Base-by-base conservation (phyloP, 1,139 yeast genomes). In the Pneumocystis jirovecii region DNA sequence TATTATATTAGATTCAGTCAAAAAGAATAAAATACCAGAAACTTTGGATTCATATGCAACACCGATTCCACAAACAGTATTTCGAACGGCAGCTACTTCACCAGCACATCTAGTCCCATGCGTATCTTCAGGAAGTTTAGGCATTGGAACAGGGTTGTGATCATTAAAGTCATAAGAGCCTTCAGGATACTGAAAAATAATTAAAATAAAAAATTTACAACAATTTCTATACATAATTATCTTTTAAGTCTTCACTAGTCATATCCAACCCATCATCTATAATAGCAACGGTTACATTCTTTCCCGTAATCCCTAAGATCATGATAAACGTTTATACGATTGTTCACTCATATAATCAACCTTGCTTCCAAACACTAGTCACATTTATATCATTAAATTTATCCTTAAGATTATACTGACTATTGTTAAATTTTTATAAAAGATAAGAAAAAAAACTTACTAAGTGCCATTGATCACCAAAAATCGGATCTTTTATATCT, bases 81-180 rank as follows among this genome's bases (percentile, higher is more conserved):
- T 93, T 64, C 78, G 77, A 66, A 84, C 91, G 1, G 86, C 95
- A 0, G 97, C 97, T 66, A 95, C 87, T 75, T 95, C 98, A 44
- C 97, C 98, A 0, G 98, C 98, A 78, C 99, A 95, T 70, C 99
- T 80, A 0, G 99, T 95, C 2, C 99, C 99, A 74, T 95, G 99
- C 70, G 85, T 84, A 74, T 95, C 98, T 74, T 88, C 95, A n/a
- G 71, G 75, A 61, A 91, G 79, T 67, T 85, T 78, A 8, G 98
- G 99, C 69, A 82, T 83, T 0, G 99, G 99, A 61, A 85, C 77
- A 21, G 83, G 80, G 0, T 81, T 80, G 70, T 88, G 86, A 71
- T 84, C 87, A 73, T 95, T 95, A 74, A 84, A 95, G 76, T 95
- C 98, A 89, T 95, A 93, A 1, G 86, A 83, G 0, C 97, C 98